Evolutionary conservation across 192 early-diverging fungal genomes (phyloP).

Genomic region (Phlyctochytrium bullatum): DNA sequence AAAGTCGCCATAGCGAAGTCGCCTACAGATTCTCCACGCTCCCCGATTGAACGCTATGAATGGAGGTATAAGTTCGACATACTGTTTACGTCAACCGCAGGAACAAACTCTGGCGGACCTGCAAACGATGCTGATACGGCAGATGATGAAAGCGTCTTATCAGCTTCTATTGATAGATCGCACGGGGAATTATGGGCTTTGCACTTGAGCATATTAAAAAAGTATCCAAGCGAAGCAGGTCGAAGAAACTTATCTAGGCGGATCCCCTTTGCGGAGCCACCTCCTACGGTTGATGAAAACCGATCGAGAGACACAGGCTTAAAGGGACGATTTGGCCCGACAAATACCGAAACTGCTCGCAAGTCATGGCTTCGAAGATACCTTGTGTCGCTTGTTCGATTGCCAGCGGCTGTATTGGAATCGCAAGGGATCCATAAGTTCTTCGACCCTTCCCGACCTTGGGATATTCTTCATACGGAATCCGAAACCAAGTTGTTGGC

Average conservation of each 20-base stretch:
- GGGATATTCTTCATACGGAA: not conserved
- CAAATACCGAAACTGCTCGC: not conserved
- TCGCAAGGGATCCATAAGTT: not conserved
- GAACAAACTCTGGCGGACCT: not conserved
- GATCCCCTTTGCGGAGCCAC: not conserved
- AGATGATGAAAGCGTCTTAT: not conserved
- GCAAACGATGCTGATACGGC: not conserved
- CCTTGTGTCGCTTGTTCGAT: not conserved
- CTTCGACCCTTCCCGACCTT: not conserved
- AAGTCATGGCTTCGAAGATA: not conserved
- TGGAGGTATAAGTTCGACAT: not conserved
- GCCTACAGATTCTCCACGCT: not conserved
- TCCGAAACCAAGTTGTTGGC: not conserved
- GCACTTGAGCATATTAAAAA: not conserved
- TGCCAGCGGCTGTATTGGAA: not conserved
- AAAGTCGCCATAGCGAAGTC: not conserved
- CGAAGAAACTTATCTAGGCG: not conserved
- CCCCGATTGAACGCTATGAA: not conserved
- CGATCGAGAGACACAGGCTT: not conserved
- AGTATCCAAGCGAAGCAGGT: constrained; percentile 8
- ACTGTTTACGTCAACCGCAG: not conserved
- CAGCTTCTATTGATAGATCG: not conserved
- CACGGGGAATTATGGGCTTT: constrained; percentile 11
- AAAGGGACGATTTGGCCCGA: not conserved
- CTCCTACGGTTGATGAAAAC: not conserved